These are phyloP conservation scores for Trichoderma hamatum DNA, from an alignment of 2,329 filamentous ascomycete species.

Conservation along the genomic window DNA sequence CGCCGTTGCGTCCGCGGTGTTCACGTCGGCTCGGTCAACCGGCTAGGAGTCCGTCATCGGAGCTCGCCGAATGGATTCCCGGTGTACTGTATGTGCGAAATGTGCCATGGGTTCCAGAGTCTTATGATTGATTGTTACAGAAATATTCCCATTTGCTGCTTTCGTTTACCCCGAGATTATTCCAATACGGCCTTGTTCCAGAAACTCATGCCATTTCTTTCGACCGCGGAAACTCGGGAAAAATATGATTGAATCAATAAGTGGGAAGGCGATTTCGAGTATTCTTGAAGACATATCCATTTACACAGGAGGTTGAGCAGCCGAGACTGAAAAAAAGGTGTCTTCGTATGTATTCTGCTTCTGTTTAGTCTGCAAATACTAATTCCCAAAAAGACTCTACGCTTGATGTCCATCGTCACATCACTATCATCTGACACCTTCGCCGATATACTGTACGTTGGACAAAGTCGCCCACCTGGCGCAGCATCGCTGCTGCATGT, in stretches of 20 bases:
- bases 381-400: not conserved
- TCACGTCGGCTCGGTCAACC: constrained; percentile 5
- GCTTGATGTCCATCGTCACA: not conserved
- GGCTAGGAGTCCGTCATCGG: constrained; percentile 13
- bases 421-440: not conserved
- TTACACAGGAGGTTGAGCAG: not conserved
- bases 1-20: not conserved
- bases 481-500: not conserved
- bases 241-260: not conserved
- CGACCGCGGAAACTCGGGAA: not conserved
- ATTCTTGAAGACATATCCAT: not conserved
- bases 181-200: not conserved
- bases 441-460: not conserved
- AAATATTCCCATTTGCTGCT: not conserved
- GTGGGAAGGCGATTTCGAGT: not conserved
- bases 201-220: not conserved
- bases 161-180: not conserved
- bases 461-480: not conserved
- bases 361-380: not conserved
- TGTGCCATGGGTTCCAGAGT: not conserved
- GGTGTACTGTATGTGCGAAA: not conserved
- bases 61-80: not conserved
- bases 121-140: not conserved
- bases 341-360: not conserved
- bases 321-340: not conserved